These are phyloP conservation scores for Tulasnella sp. DNA, from an alignment of 768 basidiomycete species.

Conservation along the genomic window DNA sequence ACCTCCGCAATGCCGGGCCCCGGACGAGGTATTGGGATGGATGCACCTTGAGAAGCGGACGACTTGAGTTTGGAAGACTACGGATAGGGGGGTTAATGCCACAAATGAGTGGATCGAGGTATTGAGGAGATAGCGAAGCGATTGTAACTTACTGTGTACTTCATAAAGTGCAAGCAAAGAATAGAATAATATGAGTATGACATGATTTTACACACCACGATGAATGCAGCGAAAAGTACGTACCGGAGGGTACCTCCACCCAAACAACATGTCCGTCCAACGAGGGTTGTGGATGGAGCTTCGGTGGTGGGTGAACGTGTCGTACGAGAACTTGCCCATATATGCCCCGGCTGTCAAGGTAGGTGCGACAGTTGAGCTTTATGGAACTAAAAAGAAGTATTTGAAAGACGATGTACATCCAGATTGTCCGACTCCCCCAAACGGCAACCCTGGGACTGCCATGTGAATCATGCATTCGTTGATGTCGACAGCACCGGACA, in stretches of 20 bases:
- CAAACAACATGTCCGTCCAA: conserved; percentile 30
- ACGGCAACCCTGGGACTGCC: conserved; percentile 51
- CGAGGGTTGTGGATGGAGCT: conserved; percentile 37
- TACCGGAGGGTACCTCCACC: conserved; percentile 31
- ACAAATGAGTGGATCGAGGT: no score
- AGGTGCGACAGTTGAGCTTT: no score
- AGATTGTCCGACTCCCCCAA: conserved; percentile 61
- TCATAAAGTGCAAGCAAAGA: neutral
- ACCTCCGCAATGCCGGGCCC: neutral
- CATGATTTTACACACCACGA: neutral
- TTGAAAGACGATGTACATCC: conserved; percentile 41
- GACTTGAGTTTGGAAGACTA: neutral
- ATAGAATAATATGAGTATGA: neutral
- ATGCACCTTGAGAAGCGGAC: neutral
- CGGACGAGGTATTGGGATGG: neutral
- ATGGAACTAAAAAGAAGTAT: no score
- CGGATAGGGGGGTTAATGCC: neutral
- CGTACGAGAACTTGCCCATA: conserved; percentile 64
- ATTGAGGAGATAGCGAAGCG: no score
- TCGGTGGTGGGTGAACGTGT: conserved; percentile 66
- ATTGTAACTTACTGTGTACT: neutral
- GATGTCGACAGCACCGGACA: conserved; percentile 54
- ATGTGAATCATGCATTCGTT: conserved; percentile 60
- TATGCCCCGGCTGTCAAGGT: conserved; percentile 39
- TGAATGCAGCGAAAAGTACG: neutral